Evolutionary conservation across 805 yeast genomes (phyloP), one percentile per base, ranked within the genome.

Genomic region (Myxozyma monticola): DNA sequence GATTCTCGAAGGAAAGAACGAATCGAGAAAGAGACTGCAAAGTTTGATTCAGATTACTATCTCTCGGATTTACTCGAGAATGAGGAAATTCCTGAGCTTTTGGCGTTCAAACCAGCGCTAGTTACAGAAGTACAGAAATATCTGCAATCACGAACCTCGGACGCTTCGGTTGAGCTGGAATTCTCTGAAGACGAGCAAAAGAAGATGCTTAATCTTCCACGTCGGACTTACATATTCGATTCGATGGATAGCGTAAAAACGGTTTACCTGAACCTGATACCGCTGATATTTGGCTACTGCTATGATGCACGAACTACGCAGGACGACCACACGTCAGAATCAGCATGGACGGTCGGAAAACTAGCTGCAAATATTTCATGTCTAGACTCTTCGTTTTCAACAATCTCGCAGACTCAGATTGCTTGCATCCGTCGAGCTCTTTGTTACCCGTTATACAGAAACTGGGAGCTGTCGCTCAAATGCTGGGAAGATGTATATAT

Each of bases 331-430:
- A 88, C 80, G 15, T 81, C 86, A 3, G 99, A 93, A 67, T 85
- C 95, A 49, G 88, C 95, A 0, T 93, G 99, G 99, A 83, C 91
- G 0, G 77, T 93, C 3, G 99, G 99, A 1, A 89, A 85, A 59
- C 61, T 93, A 20, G 71, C 82, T 0, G 96, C 98, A 0, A 93
- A 88, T 61, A 68, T 91, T 33, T 66, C 89, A 6, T 81, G 76
- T 57, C 69, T 93, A 28, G 98, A 89, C 65, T 56, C 60, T n/a
- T 37, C 48, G 28, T 68, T 69, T 30, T 37, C 63, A 1, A 62
- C 78, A 26, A 72, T 91, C 31, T 72, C 71, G 42, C 79, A 82
- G 0, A 62, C 83, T 0, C 73, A 85, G 6, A 62, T 83, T 0
- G 80, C 91, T 0, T 75, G 85, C 61, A 71, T 83, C 0, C 73